phyloP scores from a whole-genome alignment of 768 basidiomycete genomes.

The Suillus subalutaceus region DNA sequence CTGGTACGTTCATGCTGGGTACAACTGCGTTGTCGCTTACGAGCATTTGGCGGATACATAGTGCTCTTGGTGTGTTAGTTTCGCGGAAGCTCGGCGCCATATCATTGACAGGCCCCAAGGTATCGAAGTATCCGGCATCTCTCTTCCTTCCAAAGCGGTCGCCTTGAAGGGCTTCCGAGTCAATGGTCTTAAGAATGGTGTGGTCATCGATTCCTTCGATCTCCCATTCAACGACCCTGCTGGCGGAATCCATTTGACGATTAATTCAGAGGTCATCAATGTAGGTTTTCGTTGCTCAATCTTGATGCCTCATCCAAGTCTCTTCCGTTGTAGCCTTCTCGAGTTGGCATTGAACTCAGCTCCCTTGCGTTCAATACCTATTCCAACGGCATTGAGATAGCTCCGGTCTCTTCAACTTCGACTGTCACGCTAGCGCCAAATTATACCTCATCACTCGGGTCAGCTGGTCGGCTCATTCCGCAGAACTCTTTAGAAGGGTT shows the following conservation, averaged over 20 bases:
- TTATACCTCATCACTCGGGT: slow-evolving; percentile 51
- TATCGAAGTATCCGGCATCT: slow-evolving; percentile 58
- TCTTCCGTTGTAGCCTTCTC: slow-evolving; percentile 54
- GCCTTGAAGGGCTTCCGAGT: slow-evolving; percentile 73
- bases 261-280: slow-evolving; percentile 61
- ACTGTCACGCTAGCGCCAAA: slow-evolving; percentile 57
- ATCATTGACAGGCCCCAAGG: slow-evolving; percentile 36
- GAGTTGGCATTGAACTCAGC: slow-evolving; percentile 69
- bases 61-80: slow-evolving; percentile 51
- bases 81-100: not conserved
- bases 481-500: slow-evolving; percentile 57
- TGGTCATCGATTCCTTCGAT: slow-evolving; percentile 68
- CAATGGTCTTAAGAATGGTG: slow-evolving; percentile 65
- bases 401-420: slow-evolving; percentile 53
- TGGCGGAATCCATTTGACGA: slow-evolving; percentile 69
- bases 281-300: slow-evolving; percentile 37
- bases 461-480: slow-evolving; percentile 66
- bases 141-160: slow-evolving; percentile 57
- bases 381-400: slow-evolving; percentile 55
- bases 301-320: slow-evolving; percentile 12
- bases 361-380: slow-evolving; percentile 65
- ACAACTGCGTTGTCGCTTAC: slow-evolving; percentile 11
- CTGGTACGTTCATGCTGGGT: slow-evolving; percentile 40
- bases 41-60: slow-evolving; percentile 21
- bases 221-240: slow-evolving; percentile 70